Evolutionary conservation across 768 basidiomycete genomes (phyloP), one percentile per base, ranked within the genome.

Genomic region (Boletus edulis): DNA sequence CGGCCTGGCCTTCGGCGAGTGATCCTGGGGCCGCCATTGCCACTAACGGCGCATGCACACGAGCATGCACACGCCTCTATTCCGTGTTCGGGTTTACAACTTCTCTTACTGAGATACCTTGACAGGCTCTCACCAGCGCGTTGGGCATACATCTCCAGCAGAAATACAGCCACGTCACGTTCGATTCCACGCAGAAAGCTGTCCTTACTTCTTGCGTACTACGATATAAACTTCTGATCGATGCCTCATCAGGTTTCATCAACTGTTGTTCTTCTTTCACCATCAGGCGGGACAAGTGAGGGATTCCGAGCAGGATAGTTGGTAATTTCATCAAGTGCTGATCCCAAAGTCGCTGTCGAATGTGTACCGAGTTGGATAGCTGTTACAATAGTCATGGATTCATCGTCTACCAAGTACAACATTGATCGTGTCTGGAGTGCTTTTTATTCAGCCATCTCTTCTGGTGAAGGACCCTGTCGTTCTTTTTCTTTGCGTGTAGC

Each of bases 111-210:
- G 20, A 20, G 20, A 20, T 20, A 20, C 20, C 20, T 20, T 20
- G 20, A 20, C 20, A 20, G 20, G 2, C 20, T 20, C 20, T 20
- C 2, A 20, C 20, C 20, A 20, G 20, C 20, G 20, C 20, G 20
- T 20, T 20, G 20, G 20, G 20, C 20, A 20, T 20, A 20, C 20
- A 20, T 20, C 37, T 7, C n/a, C 11, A 17, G 37, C 69, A 94
- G 90, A 94, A 96, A 87, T 97, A 97, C 65, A 94, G 93, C 52
- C 84, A 89, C 54, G 91, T 94, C 60, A 93, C 93, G 0, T 94
- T 95, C 58, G 90, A 94, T 73, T 86, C 88, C 17, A 81, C 78
- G 3, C 93, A 95, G 72, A 95, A 96, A 69, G 93, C 92, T 1
- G 93, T 95, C 15, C 81, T 96, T 24, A 96, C 94, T 22, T 92